Percentiles rank a stretch among this genome's conserved stretches.
phyloP scores from a whole-genome alignment of 148 eudicot genomes.

The Drosera capensis region DNA sequence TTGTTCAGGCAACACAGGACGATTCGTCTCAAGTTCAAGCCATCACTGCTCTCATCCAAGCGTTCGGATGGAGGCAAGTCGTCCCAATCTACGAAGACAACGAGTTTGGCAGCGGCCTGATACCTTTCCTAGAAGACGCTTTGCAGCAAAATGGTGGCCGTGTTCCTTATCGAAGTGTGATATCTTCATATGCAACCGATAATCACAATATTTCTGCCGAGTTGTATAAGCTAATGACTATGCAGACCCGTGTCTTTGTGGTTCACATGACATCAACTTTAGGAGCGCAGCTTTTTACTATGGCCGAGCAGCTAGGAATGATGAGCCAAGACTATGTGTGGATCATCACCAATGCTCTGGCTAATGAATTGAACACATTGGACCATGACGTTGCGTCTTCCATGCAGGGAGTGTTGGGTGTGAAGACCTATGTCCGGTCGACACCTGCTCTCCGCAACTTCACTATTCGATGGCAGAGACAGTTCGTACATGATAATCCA shows the following conservation, averaged over 20 bases:
- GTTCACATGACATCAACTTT: conserved; percentile 24
- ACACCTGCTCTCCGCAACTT: too few relatives aligned
- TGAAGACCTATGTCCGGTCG: too few relatives aligned
- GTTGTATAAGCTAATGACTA: conserved; percentile 18
- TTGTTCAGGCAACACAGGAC: conserved; percentile 16
- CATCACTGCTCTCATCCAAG: conserved; percentile 17
- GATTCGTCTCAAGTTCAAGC: conserved; percentile 19
- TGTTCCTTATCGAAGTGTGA: conserved; percentile 8
- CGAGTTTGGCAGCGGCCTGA: conserved; percentile 13
- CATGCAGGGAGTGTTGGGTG: too few relatives aligned
- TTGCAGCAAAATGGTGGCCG: conserved; percentile 6
- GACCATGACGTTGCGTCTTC: too few relatives aligned
- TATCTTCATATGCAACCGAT: conserved; percentile 20
- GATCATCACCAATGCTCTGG: conserved; percentile 22
- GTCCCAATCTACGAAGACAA: conserved; percentile 21
- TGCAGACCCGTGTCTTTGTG: conserved; percentile 31
- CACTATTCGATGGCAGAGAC: too few relatives aligned
- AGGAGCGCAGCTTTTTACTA: conserved; percentile 20
- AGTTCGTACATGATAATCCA: too few relatives aligned
- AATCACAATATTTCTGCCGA: conserved; percentile 19
- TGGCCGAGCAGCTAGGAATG: conserved; percentile 24
- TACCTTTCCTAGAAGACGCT: conserved; percentile 17
- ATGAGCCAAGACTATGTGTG: conserved; percentile 30
- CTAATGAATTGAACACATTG: conserved; percentile 14
- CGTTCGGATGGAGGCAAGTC: conserved; percentile 27